Conservation (phyloP, 139 green algal genomes). For the Volvox reticuliferus region DNA sequence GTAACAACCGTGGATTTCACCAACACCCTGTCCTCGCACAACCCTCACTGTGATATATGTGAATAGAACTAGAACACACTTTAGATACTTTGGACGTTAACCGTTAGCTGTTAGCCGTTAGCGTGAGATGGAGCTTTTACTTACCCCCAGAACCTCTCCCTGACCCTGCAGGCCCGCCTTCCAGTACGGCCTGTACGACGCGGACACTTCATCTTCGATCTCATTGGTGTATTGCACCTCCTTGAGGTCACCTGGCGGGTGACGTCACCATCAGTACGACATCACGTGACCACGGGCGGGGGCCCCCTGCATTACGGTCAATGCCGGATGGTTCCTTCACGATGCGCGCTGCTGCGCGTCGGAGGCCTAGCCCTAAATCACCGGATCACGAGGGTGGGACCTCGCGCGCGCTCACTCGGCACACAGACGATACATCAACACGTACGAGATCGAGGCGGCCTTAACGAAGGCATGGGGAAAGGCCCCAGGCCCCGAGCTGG, state of each 20-base stretch:
- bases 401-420: too few species aligned
- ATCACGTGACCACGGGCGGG: neutral
- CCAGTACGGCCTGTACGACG: slow-evolving; percentile 4
- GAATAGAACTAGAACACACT: neutral
- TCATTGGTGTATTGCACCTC: neutral
- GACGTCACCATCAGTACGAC: neutral
- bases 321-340: neutral
- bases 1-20: neutral
- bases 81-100: neutral
- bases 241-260: neutral
- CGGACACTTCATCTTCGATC: neutral
- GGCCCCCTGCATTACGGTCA: neutral
- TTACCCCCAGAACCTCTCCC: slow-evolving; percentile 9
- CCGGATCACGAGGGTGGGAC: too few species aligned
- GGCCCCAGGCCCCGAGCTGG: too few species aligned
- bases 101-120: neutral
- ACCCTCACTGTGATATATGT: neutral
- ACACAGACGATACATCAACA: too few species aligned
- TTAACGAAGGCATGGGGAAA: too few species aligned
- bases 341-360: neutral
- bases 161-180: neutral
- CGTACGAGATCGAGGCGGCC: too few species aligned
- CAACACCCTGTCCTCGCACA: neutral
- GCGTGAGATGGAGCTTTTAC: neutral
- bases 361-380: neutral